Percentiles rank a stretch among this genome's conserved stretches.
These are phyloP conservation scores for Amphichorda felina DNA, from an alignment of 2,329 filamentous ascomycete species.

Conservation along the genomic window DNA sequence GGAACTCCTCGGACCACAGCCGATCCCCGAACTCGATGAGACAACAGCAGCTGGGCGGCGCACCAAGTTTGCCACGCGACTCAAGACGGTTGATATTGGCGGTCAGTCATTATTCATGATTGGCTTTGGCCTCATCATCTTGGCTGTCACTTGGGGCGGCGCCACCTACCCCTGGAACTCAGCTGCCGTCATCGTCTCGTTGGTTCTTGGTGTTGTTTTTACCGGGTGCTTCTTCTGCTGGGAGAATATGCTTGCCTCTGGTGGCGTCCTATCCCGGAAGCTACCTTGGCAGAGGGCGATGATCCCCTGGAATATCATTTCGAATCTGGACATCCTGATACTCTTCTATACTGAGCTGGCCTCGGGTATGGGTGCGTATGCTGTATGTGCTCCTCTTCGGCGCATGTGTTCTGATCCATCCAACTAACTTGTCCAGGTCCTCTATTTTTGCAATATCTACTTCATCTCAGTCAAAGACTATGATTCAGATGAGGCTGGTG, in stretches of 20 bases:
- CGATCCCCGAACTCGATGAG: conserved; percentile 30
- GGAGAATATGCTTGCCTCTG: conserved; percentile 41
- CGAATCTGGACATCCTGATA: conserved; percentile 44
- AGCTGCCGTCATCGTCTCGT: conserved; percentile 29
- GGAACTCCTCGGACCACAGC: conserved; percentile 42
- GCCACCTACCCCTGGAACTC: conserved; percentile 35
- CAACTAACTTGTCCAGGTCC: conserved; percentile 29
- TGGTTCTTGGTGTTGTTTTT: conserved; percentile 29
- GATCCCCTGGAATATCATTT: conserved; percentile 49
- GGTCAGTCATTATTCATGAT: conserved; percentile 45
- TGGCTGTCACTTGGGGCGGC: conserved; percentile 41
- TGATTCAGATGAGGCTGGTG: conserved; percentile 34
- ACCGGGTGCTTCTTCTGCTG: conserved; percentile 30
- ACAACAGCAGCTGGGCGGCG: conserved; percentile 18
- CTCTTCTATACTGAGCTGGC: conserved; percentile 51
- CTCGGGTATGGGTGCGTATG: conserved; percentile 42
- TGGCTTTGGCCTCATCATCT: conserved; percentile 32
- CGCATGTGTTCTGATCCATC: no score
- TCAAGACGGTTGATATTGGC: conserved; percentile 42
- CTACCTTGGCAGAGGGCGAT: conserved; percentile 47
- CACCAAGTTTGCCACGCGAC: conserved; percentile 26
- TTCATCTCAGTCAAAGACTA: conserved; percentile 49
- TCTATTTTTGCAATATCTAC: conserved; percentile 60
- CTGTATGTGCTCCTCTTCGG: conserved; percentile 19
- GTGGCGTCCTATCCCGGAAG: conserved; percentile 28